A percentile compares a stretch with the other conserved stretches of the same genome.
phyloP scores from a whole-genome alignment of 768 basidiomycete genomes.

The Crepidotus variabilis region DNA sequence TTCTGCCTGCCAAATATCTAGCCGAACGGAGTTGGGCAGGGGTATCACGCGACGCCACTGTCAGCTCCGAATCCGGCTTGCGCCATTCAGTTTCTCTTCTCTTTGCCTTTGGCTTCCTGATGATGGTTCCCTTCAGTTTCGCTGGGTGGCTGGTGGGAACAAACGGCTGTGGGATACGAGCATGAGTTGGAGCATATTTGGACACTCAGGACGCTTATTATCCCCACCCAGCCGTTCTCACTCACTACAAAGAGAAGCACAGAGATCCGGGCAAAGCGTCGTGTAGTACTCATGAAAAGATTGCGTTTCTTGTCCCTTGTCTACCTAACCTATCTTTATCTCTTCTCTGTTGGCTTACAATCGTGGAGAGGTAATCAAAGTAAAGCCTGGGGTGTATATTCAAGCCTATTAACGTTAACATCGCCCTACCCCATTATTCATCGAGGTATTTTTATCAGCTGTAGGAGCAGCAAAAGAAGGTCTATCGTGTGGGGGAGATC shows the following conservation, averaged over 20 bases:
- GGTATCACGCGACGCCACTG: neutral
- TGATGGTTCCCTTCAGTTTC: neutral
- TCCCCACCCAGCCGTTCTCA: neutral
- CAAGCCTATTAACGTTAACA: neutral
- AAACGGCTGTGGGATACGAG: neutral
- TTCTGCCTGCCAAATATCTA: neutral
- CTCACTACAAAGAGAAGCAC: neutral
- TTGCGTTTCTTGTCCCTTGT: neutral
- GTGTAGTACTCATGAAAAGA: neutral
- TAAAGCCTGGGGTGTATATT: neutral
- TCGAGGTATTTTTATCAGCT: neutral
- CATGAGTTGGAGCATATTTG: neutral
- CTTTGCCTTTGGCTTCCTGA: neutral
- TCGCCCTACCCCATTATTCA: neutral
- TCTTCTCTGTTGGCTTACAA: neutral
- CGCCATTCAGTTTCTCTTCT: neutral
- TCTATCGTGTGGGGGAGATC: neutral
- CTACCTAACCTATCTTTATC: neutral
- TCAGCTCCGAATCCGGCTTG: neutral
- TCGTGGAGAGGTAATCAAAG: neutral
- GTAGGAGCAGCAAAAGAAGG: neutral
- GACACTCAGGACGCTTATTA: neutral
- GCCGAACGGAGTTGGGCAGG: neutral
- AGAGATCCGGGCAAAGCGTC: neutral
- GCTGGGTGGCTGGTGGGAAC: neutral